A percentile compares a stretch with the other conserved stretches of the same genome.
phyloP scores from a whole-genome alignment of 441 rosid species.

The Melastoma candidum region DNA sequence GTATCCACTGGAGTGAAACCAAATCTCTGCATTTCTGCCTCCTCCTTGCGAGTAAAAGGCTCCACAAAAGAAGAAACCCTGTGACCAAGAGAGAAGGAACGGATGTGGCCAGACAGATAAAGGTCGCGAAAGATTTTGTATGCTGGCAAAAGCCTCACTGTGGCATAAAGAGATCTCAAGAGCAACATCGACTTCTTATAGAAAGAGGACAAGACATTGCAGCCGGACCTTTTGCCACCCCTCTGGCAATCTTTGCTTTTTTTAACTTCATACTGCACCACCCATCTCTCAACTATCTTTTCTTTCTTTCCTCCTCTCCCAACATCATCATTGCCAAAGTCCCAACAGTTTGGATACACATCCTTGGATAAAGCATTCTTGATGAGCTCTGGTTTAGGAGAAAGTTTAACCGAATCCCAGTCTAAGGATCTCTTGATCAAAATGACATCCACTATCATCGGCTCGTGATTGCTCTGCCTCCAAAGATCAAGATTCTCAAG shows the following conservation, averaged over 20 bases:
- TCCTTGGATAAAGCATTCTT: constrained; percentile 48
- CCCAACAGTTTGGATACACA: constrained; percentile 33
- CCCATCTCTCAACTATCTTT: constrained; percentile 4
- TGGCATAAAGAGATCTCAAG: constrained; percentile 75
- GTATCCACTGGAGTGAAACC: neutral
- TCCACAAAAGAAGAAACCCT: constrained; percentile 56
- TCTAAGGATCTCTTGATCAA: constrained; percentile 50
- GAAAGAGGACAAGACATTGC: constrained; percentile 38
- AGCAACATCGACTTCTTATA: constrained; percentile 78
- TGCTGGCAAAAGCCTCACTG: constrained; percentile 88
- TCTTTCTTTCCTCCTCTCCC: constrained; percentile 1
- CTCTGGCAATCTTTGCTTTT: constrained; percentile 22
- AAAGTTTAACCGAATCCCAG: constrained; percentile 36
- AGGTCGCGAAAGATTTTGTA: constrained; percentile 75
- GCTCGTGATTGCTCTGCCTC: constrained; percentile 61
- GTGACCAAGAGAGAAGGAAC: constrained; percentile 53
- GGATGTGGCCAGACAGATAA: constrained; percentile 59
- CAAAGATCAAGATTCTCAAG: constrained; percentile 73
- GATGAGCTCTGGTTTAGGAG: constrained; percentile 35
- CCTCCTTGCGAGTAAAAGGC: neutral
- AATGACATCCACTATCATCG: constrained; percentile 76
- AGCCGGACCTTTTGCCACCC: constrained; percentile 21
- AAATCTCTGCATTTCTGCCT: constrained; percentile 1
- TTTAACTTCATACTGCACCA: neutral
- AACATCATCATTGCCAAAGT: constrained; percentile 35